Conservation (phyloP, 306 rosid genomes). For the peach (Prunus persica) region Prunus_persica_NCBIv2 NC_034016.1:5706501-5707000, state of each 20-base stretch:
- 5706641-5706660: background rate
- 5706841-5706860: no score
- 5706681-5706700: background rate
- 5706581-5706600: background rate
- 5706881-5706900: no score
- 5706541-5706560: background rate
- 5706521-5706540: background rate
- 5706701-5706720: background rate
- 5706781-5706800: background rate
- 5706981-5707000: no score
- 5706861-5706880: no score
- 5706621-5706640: background rate
- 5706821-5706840: no score
- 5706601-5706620: background rate
- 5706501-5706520: background rate
- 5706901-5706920: no score
- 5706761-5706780: background rate
- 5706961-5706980: no score
- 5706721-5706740: background rate
- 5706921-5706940: no score
- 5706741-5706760: background rate
- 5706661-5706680: background rate
- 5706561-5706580: background rate
- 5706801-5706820: no score
- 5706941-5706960: no score